Evolutionary conservation across 2,329 filamentous ascomycete species (phyloP), one percentile per base, ranked within the genome.

Genomic region (Neofusicoccum ribis): DNA sequence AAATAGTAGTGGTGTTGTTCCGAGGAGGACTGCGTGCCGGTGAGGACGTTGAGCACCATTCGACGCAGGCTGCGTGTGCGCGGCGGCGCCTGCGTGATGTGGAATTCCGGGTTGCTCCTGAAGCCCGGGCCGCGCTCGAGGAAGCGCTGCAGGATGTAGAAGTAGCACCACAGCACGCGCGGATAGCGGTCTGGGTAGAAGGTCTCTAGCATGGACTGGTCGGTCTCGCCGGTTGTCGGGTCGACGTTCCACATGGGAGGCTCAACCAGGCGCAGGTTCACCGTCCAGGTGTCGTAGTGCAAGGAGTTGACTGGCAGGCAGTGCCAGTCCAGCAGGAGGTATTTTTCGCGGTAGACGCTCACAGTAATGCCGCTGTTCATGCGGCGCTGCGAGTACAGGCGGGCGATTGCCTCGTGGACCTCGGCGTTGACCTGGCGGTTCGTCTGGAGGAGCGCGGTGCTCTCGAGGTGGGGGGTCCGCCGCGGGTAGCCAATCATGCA

Each of bases 101-200:
- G 36, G 60, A 44, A 52, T 15, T 43, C 60, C 1, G 34, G 49
- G 39, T 43, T 7, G 23, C 27, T 44, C 49, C 47, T 63, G 49
- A 44, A 63, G 49, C 49, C 60, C 15, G 60, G 60, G 9, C 60
- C 60, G 23, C 60, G 50, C n/a, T 63, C 50, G 20, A 54, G 49
- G 39, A 63, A 63, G 37, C 60, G 60, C 37, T 52, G 49, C 5
- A 54, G 37, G 49, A 63, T 63, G 47, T 43, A 43, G 15, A 52
- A 51, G n/a, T 52, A 52, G 37, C 39, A 52, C 27, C 50, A 63
- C 34, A 63, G 47, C n/a, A 63, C 47, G 15, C 50, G 49, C 3
- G 60, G 60, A 52, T 63, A 52, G 7, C 47, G 47, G 37, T 63
- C 60, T 15, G 60, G 60, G n/a, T 54, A 27, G 27, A 63, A 63